Conservation (phyloP, 805 yeast species). For the Teunomyces lycoperdinae region DNA sequence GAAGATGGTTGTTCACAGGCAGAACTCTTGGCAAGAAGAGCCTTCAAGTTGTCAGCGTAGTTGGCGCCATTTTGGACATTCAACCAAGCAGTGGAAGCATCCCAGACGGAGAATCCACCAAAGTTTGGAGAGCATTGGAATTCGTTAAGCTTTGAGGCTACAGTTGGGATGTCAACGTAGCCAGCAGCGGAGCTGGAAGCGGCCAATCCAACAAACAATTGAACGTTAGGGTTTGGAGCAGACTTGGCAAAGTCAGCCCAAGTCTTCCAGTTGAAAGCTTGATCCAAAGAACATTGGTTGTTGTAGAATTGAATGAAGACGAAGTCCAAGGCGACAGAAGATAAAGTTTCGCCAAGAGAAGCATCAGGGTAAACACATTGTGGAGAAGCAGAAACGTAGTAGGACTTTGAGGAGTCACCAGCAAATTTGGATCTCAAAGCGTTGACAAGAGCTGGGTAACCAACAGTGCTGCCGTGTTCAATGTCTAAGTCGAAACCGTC, state of each 20-base stretch:
- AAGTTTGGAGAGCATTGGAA: conserved; percentile 32
- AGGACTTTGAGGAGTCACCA: conserved; percentile 26
- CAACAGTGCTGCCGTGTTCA: conserved; percentile 31
- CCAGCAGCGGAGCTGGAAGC: conserved; percentile 31
- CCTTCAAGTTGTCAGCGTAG: conserved; percentile 1
- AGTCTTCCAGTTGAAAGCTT: conserved; percentile 33
- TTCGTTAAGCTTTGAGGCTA: conserved; percentile 14
- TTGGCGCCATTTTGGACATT: conserved; percentile 26
- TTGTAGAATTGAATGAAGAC: conserved; percentile 41
- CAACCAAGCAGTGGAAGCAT: conserved; percentile 59
- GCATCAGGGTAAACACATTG: conserved; percentile 40
- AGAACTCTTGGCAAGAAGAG: conserved; percentile 7
- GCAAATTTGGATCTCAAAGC: conserved; percentile 22
- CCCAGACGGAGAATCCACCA: conserved; percentile 85
- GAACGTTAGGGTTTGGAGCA: conserved; percentile 30
- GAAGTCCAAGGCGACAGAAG: conserved; percentile 26
- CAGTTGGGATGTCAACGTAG: conserved; percentile 20
- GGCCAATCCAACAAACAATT: conserved; percentile 36
- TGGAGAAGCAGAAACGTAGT: conserved; percentile 36
- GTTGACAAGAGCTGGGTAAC: conserved; percentile 12
- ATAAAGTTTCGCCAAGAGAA: conserved; percentile 31
- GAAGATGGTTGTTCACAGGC: not conserved
- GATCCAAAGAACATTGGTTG: conserved; percentile 29
- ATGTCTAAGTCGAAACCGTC: conserved; percentile 36
- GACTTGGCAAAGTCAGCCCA: conserved; percentile 32